Evolutionary conservation across 2,329 filamentous ascomycete genomes (phyloP).

Genomic region (Penicillium concentricum): DNA sequence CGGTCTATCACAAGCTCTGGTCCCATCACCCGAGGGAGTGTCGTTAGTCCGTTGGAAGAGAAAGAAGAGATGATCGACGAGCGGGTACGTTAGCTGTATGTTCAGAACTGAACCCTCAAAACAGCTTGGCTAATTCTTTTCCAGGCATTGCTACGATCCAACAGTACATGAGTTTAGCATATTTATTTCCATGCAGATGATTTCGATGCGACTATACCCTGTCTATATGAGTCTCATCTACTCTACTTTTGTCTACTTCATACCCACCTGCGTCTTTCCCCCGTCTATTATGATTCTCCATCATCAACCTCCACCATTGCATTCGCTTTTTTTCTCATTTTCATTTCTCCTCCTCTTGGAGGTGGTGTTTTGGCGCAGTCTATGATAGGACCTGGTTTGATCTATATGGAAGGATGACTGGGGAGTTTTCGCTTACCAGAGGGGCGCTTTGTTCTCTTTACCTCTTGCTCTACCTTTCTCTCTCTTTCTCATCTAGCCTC

Average conservation of each 20-base stretch:
- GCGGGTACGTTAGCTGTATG: constrained; percentile 46
- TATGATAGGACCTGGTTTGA: constrained; percentile 17
- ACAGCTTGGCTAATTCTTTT: constrained; percentile 10
- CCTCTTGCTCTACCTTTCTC: constrained; percentile 8
- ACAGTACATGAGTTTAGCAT: constrained; percentile 46
- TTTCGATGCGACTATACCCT: constrained; percentile 28
- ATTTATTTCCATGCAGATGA: constrained; percentile 29
- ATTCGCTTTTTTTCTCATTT: constrained; percentile 18
- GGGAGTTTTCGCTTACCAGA: constrained; percentile 23
- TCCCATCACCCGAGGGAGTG: constrained; percentile 53
- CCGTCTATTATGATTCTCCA: background rate
- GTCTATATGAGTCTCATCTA: constrained; percentile 25
- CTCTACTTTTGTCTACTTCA: constrained; percentile 18
- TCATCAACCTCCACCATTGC: constrained; percentile 8
- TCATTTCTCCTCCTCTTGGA: background rate
- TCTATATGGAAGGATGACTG: constrained; percentile 22
- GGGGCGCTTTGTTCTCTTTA: constrained; percentile 15
- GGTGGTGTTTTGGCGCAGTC: constrained; percentile 25
- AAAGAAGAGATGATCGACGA: constrained; percentile 62
- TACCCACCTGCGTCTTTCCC: constrained; percentile 18
- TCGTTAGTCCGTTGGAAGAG: constrained; percentile 63
- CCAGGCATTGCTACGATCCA: constrained; percentile 49
- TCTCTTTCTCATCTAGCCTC: constrained; percentile 20
- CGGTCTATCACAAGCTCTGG: constrained; percentile 71
- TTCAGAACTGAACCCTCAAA: background rate